Conservation (phyloP, 306 rosid species). For the Gastrolobium bilobum region DNA sequence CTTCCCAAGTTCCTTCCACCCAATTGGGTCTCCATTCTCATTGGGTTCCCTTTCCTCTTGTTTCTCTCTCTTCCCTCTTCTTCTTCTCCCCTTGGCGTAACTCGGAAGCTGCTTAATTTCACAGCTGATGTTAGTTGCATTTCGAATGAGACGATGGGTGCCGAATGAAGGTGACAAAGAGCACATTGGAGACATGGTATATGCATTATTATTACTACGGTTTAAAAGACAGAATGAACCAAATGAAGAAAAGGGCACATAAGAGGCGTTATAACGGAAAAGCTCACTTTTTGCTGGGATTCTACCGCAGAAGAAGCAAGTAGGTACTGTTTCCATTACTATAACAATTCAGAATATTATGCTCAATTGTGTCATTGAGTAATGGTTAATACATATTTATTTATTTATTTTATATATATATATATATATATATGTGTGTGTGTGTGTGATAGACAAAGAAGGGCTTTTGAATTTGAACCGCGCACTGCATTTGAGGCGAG, state of each 20-base stretch:
- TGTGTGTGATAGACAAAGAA: not conserved
- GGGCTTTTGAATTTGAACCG: constrained; percentile 54
- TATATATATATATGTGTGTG: no score
- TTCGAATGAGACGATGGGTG: constrained; percentile 46
- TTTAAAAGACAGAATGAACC: constrained; percentile 31
- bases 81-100: constrained; percentile 27
- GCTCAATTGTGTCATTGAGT: not conserved
- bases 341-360: not conserved
- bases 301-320: constrained; percentile 57
- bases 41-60: not conserved
- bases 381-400: not conserved
- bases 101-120: constrained; percentile 45
- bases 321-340: constrained; percentile 47
- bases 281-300: constrained; percentile 40
- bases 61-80: not conserved
- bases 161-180: constrained; percentile 37
- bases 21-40: constrained; percentile 74
- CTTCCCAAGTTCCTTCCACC: constrained; percentile 77
- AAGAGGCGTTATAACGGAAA: constrained; percentile 41
- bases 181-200: constrained; percentile 14
- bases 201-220: constrained; percentile 49
- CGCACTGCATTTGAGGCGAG: constrained; percentile 56
- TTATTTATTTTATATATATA: not conserved
- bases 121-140: constrained; percentile 29
- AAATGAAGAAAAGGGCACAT: constrained; percentile 39